Evolutionary conservation across 2,329 filamentous ascomycete species (phyloP), one percentile per base, ranked within the genome.

Genomic region (Penicillium sclerotiorum): DNA sequence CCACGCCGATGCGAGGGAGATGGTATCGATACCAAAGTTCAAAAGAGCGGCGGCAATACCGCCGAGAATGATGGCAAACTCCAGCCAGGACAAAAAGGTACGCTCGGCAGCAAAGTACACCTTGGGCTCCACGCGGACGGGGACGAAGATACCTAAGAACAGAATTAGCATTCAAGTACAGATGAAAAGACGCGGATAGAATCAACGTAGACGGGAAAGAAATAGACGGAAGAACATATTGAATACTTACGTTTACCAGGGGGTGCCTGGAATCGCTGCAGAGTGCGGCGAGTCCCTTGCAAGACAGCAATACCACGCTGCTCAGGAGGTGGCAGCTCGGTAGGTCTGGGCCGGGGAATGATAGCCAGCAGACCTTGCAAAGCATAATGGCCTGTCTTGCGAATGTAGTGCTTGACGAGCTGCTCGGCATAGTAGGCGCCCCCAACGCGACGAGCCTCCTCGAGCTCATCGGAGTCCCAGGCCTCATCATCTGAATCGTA

Each of bases 61-160:
- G 61, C 90, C 90, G 46, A 99, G 86, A 67, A 96, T 92, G 65
- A 97, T 95, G 42, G 89, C 93, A 73, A 95, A 97, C 72, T 99
- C 93, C 63, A 99, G 88, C 91, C 94, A 99, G 56, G 90, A 89
- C 49, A 99, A 81, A 74, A 96, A 99, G 1, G 94, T 99, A 57
- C 94, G 84, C 73, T 99, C 94, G 1, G 91, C 92, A 18, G 94
- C 94, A 68, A 99, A 96, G 72, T 91, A 96, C 43, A 99, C 94
- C 75, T 99, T 99, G 27, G 94, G 94, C 72, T 99, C 94, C 27
- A 99, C 92, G 41, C 94, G 86, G 47, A 97, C 87, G 12, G 93
- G 93, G 20, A 99, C 94, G 64, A 97, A 93, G 51, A 99, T 97
- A 70, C 89, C 89, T 83, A 79, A 3, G 15, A n/a, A 36, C 3